Conservation (phyloP, 495 filamentous ascomycete genomes). For the Staphylotrichum tortipilum region DNA sequence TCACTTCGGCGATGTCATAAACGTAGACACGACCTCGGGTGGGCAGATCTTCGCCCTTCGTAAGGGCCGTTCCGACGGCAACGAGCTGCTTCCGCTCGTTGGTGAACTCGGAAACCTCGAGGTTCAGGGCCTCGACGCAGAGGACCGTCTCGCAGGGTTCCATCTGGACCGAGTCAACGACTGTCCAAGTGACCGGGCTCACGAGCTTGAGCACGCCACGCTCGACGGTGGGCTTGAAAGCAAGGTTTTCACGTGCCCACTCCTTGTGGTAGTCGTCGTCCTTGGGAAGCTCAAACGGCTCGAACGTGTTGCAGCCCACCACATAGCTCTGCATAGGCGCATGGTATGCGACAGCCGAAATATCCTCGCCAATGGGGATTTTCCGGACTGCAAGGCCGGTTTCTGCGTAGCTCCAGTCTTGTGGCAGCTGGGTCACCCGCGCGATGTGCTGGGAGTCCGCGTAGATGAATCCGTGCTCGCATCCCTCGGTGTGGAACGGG, state of each 20-base stretch:
- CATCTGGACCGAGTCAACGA: slow-evolving; percentile 65
- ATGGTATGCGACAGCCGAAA: slow-evolving; percentile 70
- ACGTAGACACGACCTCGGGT: slow-evolving; percentile 81
- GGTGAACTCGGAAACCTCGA: slow-evolving; percentile 85
- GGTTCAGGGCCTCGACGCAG: slow-evolving; percentile 69
- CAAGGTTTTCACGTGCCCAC: slow-evolving; percentile 57
- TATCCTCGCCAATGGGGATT: slow-evolving; percentile 58
- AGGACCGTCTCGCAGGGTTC: slow-evolving; percentile 67
- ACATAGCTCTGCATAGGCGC: slow-evolving; percentile 65
- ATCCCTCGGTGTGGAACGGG: slow-evolving; percentile 62
- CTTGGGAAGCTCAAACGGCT: slow-evolving; percentile 72
- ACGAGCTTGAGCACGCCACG: slow-evolving; percentile 65
- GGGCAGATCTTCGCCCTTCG: slow-evolving; percentile 80
- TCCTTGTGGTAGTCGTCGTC: slow-evolving; percentile 76
- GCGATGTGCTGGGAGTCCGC: slow-evolving; percentile 59
- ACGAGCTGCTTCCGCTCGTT: slow-evolving; percentile 75
- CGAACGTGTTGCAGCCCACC: slow-evolving; percentile 54
- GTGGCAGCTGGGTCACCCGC: slow-evolving; percentile 58
- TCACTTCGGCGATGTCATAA: slow-evolving; percentile 83
- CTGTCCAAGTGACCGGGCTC: slow-evolving; percentile 62
- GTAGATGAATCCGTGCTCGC: slow-evolving; percentile 73
- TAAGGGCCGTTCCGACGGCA: slow-evolving; percentile 73
- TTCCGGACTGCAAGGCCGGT: slow-evolving; percentile 62
- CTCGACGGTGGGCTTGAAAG: slow-evolving; percentile 59
- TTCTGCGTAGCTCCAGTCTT: slow-evolving; percentile 53